Percentiles rank a stretch among this genome's conserved stretches.
These are phyloP conservation scores for Gossypium gossypioides DNA, from an alignment of 441 rosid genomes.

Conservation along the genomic window DNA sequence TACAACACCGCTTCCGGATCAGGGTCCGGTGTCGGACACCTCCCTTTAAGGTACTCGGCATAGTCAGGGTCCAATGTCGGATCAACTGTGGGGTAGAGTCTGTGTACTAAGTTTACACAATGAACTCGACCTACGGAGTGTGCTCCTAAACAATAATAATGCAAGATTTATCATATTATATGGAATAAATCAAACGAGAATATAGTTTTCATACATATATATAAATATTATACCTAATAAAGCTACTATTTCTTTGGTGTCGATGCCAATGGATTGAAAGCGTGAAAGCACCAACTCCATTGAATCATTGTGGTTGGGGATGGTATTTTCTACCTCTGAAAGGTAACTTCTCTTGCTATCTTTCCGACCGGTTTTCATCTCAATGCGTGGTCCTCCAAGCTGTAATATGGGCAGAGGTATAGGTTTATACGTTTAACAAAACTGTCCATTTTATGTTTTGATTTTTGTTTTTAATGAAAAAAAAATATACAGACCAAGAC, in stretches of 20 bases:
- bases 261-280: conserved; percentile 52
- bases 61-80: conserved; percentile 59
- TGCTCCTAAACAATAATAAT: conserved; percentile 33
- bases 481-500: conserved; percentile 37
- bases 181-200: background rate
- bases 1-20: conserved; percentile 47
- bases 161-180: background rate
- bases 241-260: conserved; percentile 60
- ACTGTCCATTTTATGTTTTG: background rate
- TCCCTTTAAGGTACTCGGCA: conserved; percentile 50
- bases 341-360: conserved; percentile 56
- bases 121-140: conserved; percentile 87
- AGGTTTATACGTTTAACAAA: background rate
- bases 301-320: conserved; percentile 74
- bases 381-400: conserved; percentile 76
- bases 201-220: background rate
- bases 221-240: conserved; percentile 39
- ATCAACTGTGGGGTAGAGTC: conserved; percentile 65
- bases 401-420: conserved; percentile 3
- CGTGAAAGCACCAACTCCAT: conserved; percentile 47
- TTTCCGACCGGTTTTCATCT: conserved; percentile 71
- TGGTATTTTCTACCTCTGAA: conserved; percentile 25
- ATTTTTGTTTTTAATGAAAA: no score
- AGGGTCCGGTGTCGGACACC: conserved; percentile 58
- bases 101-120: conserved; percentile 54